These are phyloP conservation scores for Hippophae tibetana DNA, from an alignment of 306 rosid genomes.

Conservation along the genomic window DNA sequence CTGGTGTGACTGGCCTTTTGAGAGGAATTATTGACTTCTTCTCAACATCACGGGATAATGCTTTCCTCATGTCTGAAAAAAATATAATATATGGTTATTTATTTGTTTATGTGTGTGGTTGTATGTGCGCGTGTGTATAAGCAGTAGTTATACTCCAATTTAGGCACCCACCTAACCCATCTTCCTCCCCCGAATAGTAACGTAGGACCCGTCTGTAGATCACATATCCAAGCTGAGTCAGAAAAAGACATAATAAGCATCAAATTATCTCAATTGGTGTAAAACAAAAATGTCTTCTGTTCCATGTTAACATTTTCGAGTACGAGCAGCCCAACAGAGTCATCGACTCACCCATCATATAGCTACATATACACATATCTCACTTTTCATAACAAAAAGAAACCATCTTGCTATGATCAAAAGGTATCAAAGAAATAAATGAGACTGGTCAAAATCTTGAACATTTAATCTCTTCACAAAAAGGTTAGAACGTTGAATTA, in stretches of 20 bases:
- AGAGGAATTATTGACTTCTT: slow-evolving; percentile 92
- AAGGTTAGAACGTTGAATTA: too few relatives aligned
- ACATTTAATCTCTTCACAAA: too few relatives aligned
- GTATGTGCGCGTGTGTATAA: background rate
- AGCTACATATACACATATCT: too few relatives aligned
- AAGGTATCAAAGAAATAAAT: too few relatives aligned
- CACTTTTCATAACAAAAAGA: too few relatives aligned
- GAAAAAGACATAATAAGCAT: slow-evolving; percentile 8
- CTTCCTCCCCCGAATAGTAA: slow-evolving; percentile 97
- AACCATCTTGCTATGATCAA: too few relatives aligned
- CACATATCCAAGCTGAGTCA: slow-evolving; percentile 77
- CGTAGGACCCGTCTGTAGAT: slow-evolving; percentile 91
- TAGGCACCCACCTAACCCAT: slow-evolving; percentile 69
- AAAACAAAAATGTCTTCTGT: background rate
- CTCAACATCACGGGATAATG: slow-evolving; percentile 84
- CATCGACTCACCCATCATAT: background rate
- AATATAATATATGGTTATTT: slow-evolving; percentile 1
- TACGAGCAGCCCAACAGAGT: background rate
- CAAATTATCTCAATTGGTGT: background rate
- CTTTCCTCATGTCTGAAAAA: slow-evolving; percentile 92
- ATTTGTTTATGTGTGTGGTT: too few relatives aligned
- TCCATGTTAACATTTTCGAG: too few relatives aligned
- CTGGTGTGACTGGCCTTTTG: slow-evolving; percentile 89
- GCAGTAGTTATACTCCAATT: background rate
- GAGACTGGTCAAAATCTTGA: too few relatives aligned